These are phyloP conservation scores for Aspergillus clavatus DNA, from an alignment of 2,329 filamentous ascomycete genomes.

Conservation along the genomic window DNA sequence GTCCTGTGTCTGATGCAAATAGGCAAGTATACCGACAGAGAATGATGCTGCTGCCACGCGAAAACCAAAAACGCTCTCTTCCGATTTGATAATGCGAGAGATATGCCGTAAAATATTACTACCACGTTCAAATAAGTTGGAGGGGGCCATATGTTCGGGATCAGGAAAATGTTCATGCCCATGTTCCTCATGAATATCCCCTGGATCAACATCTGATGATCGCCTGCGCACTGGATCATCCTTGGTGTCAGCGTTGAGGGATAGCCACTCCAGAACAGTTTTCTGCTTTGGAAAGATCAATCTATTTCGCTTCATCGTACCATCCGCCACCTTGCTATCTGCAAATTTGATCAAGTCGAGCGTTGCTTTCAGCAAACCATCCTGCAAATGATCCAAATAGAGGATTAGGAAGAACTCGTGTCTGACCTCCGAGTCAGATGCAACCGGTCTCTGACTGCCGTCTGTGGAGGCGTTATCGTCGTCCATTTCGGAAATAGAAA, in stretches of 20 bases:
- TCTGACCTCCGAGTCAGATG: slow-evolving; percentile 24
- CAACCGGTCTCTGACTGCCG: slow-evolving; percentile 2
- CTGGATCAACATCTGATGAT: slow-evolving; percentile 14
- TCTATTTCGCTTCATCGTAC: slow-evolving; percentile 57
- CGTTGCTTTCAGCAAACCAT: slow-evolving; percentile 54
- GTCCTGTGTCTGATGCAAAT: slow-evolving; percentile 55
- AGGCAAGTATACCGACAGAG: slow-evolving; percentile 63
- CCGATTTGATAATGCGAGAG: slow-evolving; percentile 56
- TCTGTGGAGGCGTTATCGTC: slow-evolving; percentile 28
- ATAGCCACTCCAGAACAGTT: slow-evolving; percentile 58
- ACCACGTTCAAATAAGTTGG: slow-evolving; percentile 55
- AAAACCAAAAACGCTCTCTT: slow-evolving; percentile 64
- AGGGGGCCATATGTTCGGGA: slow-evolving; percentile 66
- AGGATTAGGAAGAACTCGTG: slow-evolving; percentile 59
- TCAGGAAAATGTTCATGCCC: slow-evolving; percentile 46
- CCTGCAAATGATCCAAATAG: slow-evolving; percentile 63
- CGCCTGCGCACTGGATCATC: slow-evolving; percentile 9
- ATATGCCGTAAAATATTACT: slow-evolving; percentile 56
- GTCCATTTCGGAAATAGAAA: slow-evolving; percentile 24
- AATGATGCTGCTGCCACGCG: slow-evolving; percentile 67
- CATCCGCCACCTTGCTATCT: slow-evolving; percentile 58
- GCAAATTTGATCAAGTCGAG: slow-evolving; percentile 61
- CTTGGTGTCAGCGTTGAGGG: slow-evolving; percentile 11
- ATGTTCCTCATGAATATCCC: slow-evolving; percentile 53
- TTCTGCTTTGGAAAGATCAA: slow-evolving; percentile 59